A percentile compares a stretch with the other conserved stretches of the same genome.
These are phyloP conservation scores for Amanita rubescens DNA, from an alignment of 768 basidiomycete species.

Conservation along the genomic window DNA sequence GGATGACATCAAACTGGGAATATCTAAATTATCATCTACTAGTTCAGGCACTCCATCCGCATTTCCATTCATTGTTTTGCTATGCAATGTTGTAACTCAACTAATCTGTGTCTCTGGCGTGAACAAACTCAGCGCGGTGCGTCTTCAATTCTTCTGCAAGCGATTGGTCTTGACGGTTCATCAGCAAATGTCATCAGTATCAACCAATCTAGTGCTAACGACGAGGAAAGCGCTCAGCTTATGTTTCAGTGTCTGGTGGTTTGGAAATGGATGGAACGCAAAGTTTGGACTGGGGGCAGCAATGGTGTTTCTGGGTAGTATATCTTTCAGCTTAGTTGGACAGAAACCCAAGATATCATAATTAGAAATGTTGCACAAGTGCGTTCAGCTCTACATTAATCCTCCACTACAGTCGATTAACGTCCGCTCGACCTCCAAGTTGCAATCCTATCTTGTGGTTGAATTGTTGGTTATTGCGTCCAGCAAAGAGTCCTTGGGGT, in stretches of 20 bases:
- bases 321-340: slow-evolving; percentile 43
- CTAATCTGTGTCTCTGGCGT: slow-evolving; percentile 80
- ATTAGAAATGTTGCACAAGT: background rate
- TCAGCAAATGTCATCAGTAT: slow-evolving; percentile 70
- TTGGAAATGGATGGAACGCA: slow-evolving; percentile 63
- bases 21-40: slow-evolving; percentile 37
- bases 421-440: background rate
- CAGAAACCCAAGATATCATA: slow-evolving; percentile 15
- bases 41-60: slow-evolving; percentile 23
- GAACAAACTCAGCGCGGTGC: slow-evolving; percentile 70
- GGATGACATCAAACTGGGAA: slow-evolving; percentile 47
- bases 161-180: background rate
- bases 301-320: slow-evolving; percentile 68
- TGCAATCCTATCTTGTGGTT: background rate
- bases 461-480: background rate
- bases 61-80: slow-evolving; percentile 50
- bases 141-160: slow-evolving; percentile 19
- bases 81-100: slow-evolving; percentile 62
- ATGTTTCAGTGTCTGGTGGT: slow-evolving; percentile 81
- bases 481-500: too few species aligned
- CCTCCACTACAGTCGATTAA: background rate
- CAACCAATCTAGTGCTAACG: slow-evolving; percentile 76
- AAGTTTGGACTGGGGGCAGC: slow-evolving; percentile 58
- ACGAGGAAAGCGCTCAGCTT: slow-evolving; percentile 75
- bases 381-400: background rate